Evolutionary conservation across 768 basidiomycete genomes (phyloP), one percentile per base, ranked within the genome.

Genomic region (Gyrodon lividus): DNA sequence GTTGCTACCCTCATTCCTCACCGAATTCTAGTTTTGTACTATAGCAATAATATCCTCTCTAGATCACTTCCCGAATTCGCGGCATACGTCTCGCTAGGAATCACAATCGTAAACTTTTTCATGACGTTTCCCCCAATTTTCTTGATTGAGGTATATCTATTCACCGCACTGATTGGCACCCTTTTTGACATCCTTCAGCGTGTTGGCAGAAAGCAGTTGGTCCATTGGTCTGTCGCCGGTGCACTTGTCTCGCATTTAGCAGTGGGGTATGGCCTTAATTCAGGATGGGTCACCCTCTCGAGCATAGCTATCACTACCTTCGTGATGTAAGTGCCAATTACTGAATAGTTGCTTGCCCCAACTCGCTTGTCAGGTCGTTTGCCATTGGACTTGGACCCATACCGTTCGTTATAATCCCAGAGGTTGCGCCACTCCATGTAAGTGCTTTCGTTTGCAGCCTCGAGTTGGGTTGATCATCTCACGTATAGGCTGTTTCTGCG

Each of bases 341-440:
- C 52, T 42, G 45, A 43, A 10, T 38, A 3, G 13, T 12, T 46
- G 51, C 37, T 45, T 26, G 5, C 33, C 38, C 51, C 50, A 33
- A 54, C 31, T 6, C 34, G 31, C 42, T 51, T 33, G 43, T 42
- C 51, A 90, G 89, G 70, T 88, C 90, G 1, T 98, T 95, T 68
- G 90, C 94, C 2, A 70, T 88, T 30, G 96, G 95, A 2, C 77
- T 98, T 16, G 96, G 96, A 1, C 94, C 96, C 2, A 73, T 98
- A 30, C 95, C 96, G 0, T 98, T 94, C 63, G 83, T 98, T 34
- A 85, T 98, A 68, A 84, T 96, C 28, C 84, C 93, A 14, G 94
- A 98, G 63, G 83, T 97, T 19, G 87, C 93, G 2, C 92, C 92
- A 2, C 68, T 79, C 44, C 79, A 87, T 60, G 92, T 87, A 66